A percentile compares a stretch with the other conserved stretches of the same genome.
These are phyloP conservation scores for Eimeria necatrix DNA, from an alignment of 169 alveolate species.

Conservation along the genomic window DNA sequence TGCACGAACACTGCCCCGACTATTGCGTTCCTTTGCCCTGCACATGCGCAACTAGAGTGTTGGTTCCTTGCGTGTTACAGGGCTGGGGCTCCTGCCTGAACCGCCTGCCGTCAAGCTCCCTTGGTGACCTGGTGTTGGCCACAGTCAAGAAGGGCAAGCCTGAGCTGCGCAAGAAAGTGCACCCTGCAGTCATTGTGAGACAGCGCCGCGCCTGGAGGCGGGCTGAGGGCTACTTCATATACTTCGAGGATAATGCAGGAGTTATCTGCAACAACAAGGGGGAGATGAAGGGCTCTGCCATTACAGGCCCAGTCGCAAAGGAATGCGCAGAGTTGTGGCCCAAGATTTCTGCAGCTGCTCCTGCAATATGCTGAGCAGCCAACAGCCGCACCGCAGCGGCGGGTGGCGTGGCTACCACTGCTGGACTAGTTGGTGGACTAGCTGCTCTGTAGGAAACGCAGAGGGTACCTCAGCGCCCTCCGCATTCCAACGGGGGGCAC, in stretches of 20 bases:
- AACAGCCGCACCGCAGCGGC: not conserved
- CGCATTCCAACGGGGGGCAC: not conserved
- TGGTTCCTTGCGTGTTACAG: not conserved
- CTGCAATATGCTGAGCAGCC: conserved; percentile 96
- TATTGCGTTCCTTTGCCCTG: not conserved
- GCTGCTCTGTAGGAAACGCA: not conserved
- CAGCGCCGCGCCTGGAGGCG: conserved; percentile 99
- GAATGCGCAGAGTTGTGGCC: conserved; percentile 99
- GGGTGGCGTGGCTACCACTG: not conserved
- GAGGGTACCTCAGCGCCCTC: not conserved
- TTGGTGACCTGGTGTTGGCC: conserved; percentile 99
- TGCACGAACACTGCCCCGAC: not conserved
- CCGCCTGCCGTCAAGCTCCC: conserved; percentile 99
- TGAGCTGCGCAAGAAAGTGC: conserved; percentile 98
- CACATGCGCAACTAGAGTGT: not conserved
- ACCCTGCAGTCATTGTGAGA: conserved; percentile 98
- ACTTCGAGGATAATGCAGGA: conserved; percentile 99
- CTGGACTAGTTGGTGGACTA: not conserved
- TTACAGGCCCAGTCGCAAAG: conserved; percentile 99
- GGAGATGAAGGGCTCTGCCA: conserved; percentile 99
- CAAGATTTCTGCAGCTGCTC: conserved; percentile 99
- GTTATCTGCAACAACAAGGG: conserved; percentile 99
- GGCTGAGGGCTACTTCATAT: conserved; percentile 98
- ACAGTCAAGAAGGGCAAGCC: conserved; percentile 99
- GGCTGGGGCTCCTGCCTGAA: conserved; percentile 97